These are phyloP conservation scores for Coemansia sp. DNA, from an alignment of 192 early-diverging fungal genomes.

Conservation along the genomic window DNA sequence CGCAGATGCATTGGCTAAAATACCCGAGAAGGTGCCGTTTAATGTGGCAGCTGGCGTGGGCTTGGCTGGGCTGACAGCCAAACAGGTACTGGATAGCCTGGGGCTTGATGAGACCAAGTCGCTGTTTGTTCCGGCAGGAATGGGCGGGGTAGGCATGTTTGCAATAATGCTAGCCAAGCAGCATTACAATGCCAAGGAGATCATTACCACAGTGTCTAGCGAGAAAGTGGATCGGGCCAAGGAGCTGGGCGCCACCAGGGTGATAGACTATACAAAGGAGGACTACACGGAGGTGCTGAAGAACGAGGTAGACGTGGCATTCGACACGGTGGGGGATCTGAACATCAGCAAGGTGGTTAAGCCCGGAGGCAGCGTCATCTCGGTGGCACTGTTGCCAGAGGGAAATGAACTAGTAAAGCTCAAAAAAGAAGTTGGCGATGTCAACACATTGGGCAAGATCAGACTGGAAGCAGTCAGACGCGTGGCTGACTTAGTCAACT, in stretches of 20 bases:
- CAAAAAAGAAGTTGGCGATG: constrained; percentile 1
- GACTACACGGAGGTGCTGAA: constrained; percentile 20
- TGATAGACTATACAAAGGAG: constrained; percentile 55
- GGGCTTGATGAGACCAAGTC: constrained; percentile 22
- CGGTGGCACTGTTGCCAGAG: constrained; percentile 35
- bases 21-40: constrained; percentile 35
- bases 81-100: constrained; percentile 34
- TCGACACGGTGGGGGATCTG: constrained; percentile 48
- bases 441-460: constrained; percentile 5
- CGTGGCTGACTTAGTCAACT: neutral
- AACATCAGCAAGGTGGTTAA: constrained; percentile 29
- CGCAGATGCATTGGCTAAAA: constrained; percentile 23
- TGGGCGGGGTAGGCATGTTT: constrained; percentile 59
- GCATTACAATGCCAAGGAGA: constrained; percentile 32
- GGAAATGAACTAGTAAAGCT: constrained; percentile 2
- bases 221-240: constrained; percentile 43
- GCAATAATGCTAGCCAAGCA: constrained; percentile 51
- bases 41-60: constrained; percentile 54
- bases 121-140: constrained; percentile 56
- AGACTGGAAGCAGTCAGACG: constrained; percentile 18
- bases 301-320: constrained; percentile 37
- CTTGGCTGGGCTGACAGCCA: constrained; percentile 57
- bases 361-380: constrained; percentile 15
- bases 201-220: constrained; percentile 57
- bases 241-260: constrained; percentile 50